phyloP scores from a whole-genome alignment of 2,329 filamentous ascomycete genomes.

The Colletotrichum abscissum region DNA sequence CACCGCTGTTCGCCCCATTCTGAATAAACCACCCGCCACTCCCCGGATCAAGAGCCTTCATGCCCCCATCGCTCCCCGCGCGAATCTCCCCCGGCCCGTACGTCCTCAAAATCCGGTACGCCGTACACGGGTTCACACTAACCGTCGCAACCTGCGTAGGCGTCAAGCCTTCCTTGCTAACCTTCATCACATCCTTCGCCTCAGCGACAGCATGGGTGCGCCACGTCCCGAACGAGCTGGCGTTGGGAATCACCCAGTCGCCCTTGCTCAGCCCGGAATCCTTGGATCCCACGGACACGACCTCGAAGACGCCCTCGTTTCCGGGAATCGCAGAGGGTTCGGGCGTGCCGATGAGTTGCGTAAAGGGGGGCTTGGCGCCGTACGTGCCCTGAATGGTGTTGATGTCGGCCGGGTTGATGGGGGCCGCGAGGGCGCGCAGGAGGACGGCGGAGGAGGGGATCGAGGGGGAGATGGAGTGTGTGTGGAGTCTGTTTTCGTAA shows the following conservation, averaged over 20 bases:
- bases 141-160: constrained; percentile 87
- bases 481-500: constrained; percentile 65
- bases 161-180: constrained; percentile 78
- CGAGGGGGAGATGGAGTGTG: constrained; percentile 80
- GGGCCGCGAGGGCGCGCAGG: constrained; percentile 87
- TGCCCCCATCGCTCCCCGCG: constrained; percentile 52
- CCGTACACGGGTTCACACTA: constrained; percentile 92
- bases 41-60: constrained; percentile 56
- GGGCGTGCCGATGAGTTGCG: constrained; percentile 78
- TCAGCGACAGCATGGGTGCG: constrained; percentile 85
- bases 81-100: constrained; percentile 68
- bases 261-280: constrained; percentile 71
- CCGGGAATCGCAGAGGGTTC: constrained; percentile 82
- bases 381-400: constrained; percentile 99
- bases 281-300: constrained; percentile 75
- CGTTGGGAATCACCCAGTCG: constrained; percentile 93
- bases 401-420: constrained; percentile 97
- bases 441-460: constrained; percentile 75
- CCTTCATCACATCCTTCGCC: constrained; percentile 69
- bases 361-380: constrained; percentile 84
- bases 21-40: constrained; percentile 92
- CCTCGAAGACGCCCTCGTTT: constrained; percentile 94
- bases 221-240: constrained; percentile 91
- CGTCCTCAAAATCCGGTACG: constrained; percentile 91
- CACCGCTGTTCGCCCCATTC: constrained; percentile 95